phyloP scores from a whole-genome alignment of 129 eudicot genomes.

The Lactuca saligna region DNA sequence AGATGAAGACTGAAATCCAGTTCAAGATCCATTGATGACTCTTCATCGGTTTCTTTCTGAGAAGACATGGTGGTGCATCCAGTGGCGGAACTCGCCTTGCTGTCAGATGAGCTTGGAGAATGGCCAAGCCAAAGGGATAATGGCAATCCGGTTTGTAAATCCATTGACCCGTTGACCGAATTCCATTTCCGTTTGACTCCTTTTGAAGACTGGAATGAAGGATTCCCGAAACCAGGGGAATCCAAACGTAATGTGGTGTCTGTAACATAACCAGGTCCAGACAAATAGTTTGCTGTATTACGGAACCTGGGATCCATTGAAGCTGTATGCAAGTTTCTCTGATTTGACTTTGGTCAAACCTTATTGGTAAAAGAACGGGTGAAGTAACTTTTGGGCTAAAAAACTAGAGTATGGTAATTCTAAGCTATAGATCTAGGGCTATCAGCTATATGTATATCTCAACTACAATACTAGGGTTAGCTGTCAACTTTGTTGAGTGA shows the following conservation, averaged over 20 bases:
- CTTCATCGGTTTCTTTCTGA: constrained; percentile 85
- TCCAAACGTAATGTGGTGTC: constrained; percentile 85
- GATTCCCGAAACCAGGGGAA: constrained; percentile 44
- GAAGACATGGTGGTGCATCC: constrained; percentile 84
- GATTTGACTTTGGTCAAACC: constrained; percentile 38
- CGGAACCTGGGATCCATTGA: constrained; percentile 70
- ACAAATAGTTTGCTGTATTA: constrained; percentile 37
- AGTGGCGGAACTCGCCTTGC: constrained; percentile 86
- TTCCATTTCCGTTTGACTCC: constrained; percentile 88
- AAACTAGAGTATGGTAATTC: constrained; percentile 45
- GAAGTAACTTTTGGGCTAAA: constrained; percentile 61
- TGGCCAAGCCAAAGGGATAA: constrained; percentile 56
- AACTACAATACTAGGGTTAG: constrained; percentile 51
- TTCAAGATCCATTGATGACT: constrained; percentile 87
- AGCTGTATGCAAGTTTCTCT: constrained; percentile 34
- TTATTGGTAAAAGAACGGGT: constrained; percentile 50
- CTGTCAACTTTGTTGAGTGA: constrained; percentile 40
- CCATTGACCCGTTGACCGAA: constrained; percentile 41
- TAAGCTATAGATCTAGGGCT: constrained; percentile 30
- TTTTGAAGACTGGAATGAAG: constrained; percentile 35
- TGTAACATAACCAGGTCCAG: constrained; percentile 35
- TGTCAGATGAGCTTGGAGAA: constrained; percentile 91
- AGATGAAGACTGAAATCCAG: constrained; percentile 86
- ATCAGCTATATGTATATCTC: constrained; percentile 5
- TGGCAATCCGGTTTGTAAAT: constrained; percentile 45